Evolutionary conservation across 106 monocot genomes (phyloP), one percentile per base, ranked within the genome.

Genomic region (Narthecium ossifragum): DNA sequence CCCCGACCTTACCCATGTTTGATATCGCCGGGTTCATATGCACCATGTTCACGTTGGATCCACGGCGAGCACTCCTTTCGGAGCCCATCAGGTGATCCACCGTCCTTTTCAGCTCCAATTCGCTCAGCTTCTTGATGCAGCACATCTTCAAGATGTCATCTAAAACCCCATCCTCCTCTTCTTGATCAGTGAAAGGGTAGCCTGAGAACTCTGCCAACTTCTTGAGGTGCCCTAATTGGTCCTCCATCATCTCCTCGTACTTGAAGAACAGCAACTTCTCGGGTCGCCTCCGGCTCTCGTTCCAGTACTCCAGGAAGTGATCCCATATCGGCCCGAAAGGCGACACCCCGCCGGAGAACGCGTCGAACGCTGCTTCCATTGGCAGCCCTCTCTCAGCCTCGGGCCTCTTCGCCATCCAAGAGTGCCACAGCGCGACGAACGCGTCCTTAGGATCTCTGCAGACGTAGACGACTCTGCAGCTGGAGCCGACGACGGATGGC

Each of bases 251-350:
- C 8, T 71, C 63, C 34, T 71, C 71, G 34, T 45, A 71, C 32
- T 34, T 71, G 23, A 71, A 23, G 34, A 71, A 71, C 45, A 71
- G 1, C 29, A 71, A 36, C 24, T 41, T 41, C 2, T 23, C 20
- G 15, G 43, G 43, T 18, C 43, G 29, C 29, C 15, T 21, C 15
- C 8, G 1, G 31, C 36, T 46, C 62, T 27, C 43, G 17, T 56
- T 23, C 63, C 71, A 63, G 63, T 63, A 71, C 39, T 43, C 71
- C 26, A 71, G 25, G n/a, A 45, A 38, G 25, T 63, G 62, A 11
- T 71, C 71, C 63, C 62, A 63, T 37, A 55, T 62, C 3, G 71
- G 55, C 39, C 71, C 63, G 13, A 31, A 55, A 8, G 39, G 5
- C 8, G 46, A 34, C 4, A 2, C 11, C 1, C 63, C 71, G 9